These are phyloP conservation scores for Retiboletus fuscus DNA, from an alignment of 1,284 basidiomycete genomes.

Conservation along the genomic window DNA sequence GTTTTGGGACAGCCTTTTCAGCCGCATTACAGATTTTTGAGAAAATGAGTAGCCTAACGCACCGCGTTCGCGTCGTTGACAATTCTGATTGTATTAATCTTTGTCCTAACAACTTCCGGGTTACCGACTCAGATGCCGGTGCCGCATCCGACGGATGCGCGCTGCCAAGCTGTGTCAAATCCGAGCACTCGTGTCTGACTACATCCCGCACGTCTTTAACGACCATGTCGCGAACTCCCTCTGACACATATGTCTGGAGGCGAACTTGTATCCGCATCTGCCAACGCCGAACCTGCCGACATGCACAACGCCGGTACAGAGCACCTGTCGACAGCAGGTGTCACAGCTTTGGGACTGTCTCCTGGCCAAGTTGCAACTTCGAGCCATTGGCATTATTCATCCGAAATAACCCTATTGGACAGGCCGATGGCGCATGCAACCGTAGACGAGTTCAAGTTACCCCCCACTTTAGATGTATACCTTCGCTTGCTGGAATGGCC, in stretches of 20 bases:
- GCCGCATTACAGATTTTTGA: no score
- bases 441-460: no score
- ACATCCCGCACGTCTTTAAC: constrained; percentile 82
- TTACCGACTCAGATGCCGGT: background rate
- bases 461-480: constrained; percentile 1
- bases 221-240: constrained; percentile 76
- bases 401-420: no score
- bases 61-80: no score
- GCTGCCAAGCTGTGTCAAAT: no score
- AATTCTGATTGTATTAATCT: background rate
- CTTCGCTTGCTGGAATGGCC: constrained; percentile 16
- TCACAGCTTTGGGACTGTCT: constrained; percentile 13
- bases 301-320: background rate
- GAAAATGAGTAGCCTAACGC: no score
- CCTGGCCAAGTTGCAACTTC: constrained; percentile 35
- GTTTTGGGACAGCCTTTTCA: background rate
- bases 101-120: background rate
- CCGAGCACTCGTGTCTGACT: constrained; percentile 68
- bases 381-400: constrained; percentile 21
- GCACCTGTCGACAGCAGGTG: background rate
- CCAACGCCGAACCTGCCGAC: background rate
- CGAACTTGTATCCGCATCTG: constrained; percentile 3
- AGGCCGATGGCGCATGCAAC: no score
- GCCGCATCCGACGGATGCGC: constrained; percentile 44
- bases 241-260: constrained; percentile 72